Base-by-base conservation (phyloP, 2,329 filamentous ascomycete species). In the Uncinocarpus reesii region DNA sequence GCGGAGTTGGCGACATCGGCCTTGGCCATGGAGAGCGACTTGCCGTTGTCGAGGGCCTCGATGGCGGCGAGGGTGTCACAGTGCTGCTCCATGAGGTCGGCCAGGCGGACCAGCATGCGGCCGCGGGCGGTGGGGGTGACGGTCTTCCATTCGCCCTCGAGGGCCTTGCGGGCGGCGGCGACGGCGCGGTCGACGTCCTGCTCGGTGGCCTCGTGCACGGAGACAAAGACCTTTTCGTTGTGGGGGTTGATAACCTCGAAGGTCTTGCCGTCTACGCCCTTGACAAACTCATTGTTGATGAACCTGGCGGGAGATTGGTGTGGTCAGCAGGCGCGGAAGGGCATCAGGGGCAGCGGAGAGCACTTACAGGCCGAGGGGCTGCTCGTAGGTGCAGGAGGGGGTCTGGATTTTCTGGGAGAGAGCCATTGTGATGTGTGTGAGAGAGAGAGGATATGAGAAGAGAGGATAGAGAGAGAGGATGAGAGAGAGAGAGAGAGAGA, bases 241-340 rank as follows among this genome's bases (percentile, higher is more conserved):
- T 83, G 63, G 52, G 88, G 88, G 78, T 94, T 94, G 76, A 92
- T 83, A 67, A 88, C 84, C 71, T 95, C 87, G 63, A 95, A 92
- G 57, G 83, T 88, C 78, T 86, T 83, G 72, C 88, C 88, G 60
- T 94, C 86, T 55, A 84, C 81, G 65, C 80, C 76, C 68, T 84
- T 80, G 56, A 93, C 79, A 72, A 83, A 95, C 70, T 95, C 84
- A 69, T 90, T 89, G 78, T 92, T 89, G 50, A 62, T 64, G 62
- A 78, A 94, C 48, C 57, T 60, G 48, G 26, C 23, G 43, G 23
- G 16, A 4, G 2, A 32, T 46, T 31, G 42, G 47, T 45, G 26
- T n/a, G 13, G 34, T 4, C n/a, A n/a, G n/a, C n/a, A n/a, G n/a
- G n/a, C n/a, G n/a, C n/a, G n/a, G n/a, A n/a, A n/a, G n/a, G n/a